Base-by-base conservation (phyloP, 139 green algal species). In the Coelastrella sp. region DNA sequence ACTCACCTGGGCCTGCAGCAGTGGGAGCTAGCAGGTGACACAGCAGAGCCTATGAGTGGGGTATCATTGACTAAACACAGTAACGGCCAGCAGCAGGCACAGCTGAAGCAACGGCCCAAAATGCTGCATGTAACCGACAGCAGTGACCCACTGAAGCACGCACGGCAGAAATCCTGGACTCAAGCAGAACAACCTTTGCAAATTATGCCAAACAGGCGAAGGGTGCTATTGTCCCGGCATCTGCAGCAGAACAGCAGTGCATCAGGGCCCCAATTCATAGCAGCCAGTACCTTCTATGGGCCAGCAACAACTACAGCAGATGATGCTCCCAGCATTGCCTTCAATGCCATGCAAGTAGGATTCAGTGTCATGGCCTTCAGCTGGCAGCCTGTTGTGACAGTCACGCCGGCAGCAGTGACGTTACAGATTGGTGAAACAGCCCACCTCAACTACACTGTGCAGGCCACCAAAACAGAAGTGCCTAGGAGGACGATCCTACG, bases 381-480 rank as follows among this genome's bases (percentile, higher is more conserved):
- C 50, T 81, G 73, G 73, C 30, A 68, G 48, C 73, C 73, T 15
- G 60, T 48, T 32, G 73, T 68, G 32, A 32, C 48, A 66, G 73
- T 81, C 3, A 37, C 48, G 35, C 73, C 73, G 23, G 32, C 73
- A 67, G 30, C 50, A 23, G 45, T 81, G 50, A 45, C 50, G 3
- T 17, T 81, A 50, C 48, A 48, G 50, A 4, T 67, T 30, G 50
- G 73, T 23, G 13, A 35, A 6, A 35, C 73, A n/a, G 48, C 73
- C 32, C 23, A 21, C 2, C 30, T 81, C 48, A 30, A 66, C 48
- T 81, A 81, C 73, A 81, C 7, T 48, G 32, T 81, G 4, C 66
- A 81, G 73, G 50, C 48, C 37, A 25, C 60, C 13, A 27, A 50
- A 3, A 35, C 73, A 6, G 45, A 81, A 50, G 30, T 68, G 48